A percentile compares a stretch with the other conserved stretches of the same genome.
Evolutionary conservation across 2,329 filamentous ascomycete genomes (phyloP).

Genomic region (Aspergillus arachidicola): DNA sequence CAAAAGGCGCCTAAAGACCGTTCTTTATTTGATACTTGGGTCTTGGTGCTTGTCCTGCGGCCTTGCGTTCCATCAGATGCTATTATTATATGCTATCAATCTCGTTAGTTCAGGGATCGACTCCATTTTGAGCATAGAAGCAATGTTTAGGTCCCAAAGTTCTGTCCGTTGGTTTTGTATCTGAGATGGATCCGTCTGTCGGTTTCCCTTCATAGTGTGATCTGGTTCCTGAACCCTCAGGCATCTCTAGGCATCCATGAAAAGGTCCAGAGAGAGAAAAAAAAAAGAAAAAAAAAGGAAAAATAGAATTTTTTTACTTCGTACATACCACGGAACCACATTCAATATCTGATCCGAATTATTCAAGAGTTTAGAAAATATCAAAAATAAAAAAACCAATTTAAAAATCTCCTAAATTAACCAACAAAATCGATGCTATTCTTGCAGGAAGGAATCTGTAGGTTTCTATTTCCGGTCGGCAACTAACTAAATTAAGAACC

Average conservation of each 20-base stretch:
- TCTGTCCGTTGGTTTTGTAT: background rate
- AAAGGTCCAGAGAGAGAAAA: background rate
- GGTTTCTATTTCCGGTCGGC: background rate
- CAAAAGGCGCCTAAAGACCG: conserved; percentile 22
- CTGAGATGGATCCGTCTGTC: background rate
- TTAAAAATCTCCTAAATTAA: background rate
- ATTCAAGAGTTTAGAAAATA: background rate
- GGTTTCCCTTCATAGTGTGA: too few relatives aligned
- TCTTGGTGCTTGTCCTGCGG: background rate
- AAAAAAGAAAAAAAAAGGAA: background rate
- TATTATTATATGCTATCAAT: background rate
- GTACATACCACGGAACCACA: background rate
- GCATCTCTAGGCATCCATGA: conserved; percentile 22
- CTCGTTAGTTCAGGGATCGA: background rate
- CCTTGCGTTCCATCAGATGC: background rate
- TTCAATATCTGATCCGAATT: background rate
- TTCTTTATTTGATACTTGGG: conserved; percentile 7
- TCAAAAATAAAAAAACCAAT: background rate
- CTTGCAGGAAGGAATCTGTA: background rate
- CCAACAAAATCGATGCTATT: background rate
- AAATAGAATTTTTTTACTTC: background rate
- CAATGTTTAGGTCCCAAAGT: background rate
- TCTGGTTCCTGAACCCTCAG: conserved; percentile 8
- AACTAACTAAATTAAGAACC: background rate
- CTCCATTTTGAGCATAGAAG: conserved; percentile 1